Base-by-base conservation (phyloP, 805 yeast species). In the Myxozyma vanderwaltii region DNA sequence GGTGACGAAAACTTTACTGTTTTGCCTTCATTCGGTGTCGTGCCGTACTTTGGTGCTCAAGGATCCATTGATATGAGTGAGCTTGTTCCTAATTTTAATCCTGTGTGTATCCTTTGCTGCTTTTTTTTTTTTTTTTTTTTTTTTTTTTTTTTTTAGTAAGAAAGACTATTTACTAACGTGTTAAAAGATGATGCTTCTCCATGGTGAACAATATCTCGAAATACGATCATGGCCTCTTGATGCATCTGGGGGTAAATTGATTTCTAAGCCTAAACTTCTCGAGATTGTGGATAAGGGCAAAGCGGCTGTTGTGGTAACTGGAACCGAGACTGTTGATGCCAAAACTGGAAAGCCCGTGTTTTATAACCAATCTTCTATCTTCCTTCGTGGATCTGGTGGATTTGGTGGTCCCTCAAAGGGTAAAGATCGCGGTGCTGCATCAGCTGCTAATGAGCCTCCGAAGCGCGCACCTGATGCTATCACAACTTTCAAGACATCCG, bases 151-250 rank as follows among this genome's bases (percentile, higher is more conserved):
- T n/a, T n/a, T n/a, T n/a, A n/a, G n/a, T n/a, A n/a, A n/a, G n/a
- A n/a, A n/a, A n/a, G n/a, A n/a, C n/a, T n/a, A n/a, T n/a, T n/a
- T 26, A 10, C 58, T 54, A 48, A 48, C 33, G 15, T 21, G 12
- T 15, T 8, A 3, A 13, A 33, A 55, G 60, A 86, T 90, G 83
- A 80, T 86, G 75, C 80, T 92, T 70, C 81, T 92, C 67, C 98
- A 92, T 73, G 99, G 98, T 60, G 99, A 92, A 76, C 97, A 92
- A 74, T 92, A 88, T 75, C 78, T 91, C 68, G 90, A 84, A 74
- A 73, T 92, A 63, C 79, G 80, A 64, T 82, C 85, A 72, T 85
- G 81, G 78, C 94, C 96, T 58, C 79, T 92, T 58, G 95, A 96
- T 63, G 82, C 88, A 0, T 79, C 81, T 63, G 66, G 56, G 1